A percentile compares a stretch with the other conserved stretches of the same genome.
Evolutionary conservation across 2,329 filamentous ascomycete species (phyloP).

Genomic region (Raffaelea arxii): DNA sequence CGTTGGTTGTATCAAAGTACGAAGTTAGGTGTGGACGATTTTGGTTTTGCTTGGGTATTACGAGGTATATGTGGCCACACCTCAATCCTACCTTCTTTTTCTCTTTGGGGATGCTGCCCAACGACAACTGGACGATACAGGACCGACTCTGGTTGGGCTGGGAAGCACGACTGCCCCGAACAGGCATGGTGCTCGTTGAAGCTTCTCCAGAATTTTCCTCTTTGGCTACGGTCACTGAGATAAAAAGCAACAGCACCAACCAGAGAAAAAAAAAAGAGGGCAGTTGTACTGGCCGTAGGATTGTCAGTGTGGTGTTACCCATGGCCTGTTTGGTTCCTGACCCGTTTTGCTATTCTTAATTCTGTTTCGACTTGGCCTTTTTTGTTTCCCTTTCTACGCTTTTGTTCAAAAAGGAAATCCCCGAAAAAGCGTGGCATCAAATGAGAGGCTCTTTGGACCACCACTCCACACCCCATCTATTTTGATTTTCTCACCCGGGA

Average conservation of each 20-base stretch:
- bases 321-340: background rate
- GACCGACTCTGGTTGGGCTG: background rate
- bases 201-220: background rate
- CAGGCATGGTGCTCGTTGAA: background rate
- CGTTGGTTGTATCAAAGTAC: too few species aligned
- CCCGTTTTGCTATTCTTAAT: background rate
- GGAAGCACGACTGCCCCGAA: background rate
- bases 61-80: too few species aligned
- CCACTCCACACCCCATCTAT: too few species aligned
- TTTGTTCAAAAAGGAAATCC: too few species aligned
- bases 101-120: background rate
- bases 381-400: background rate
- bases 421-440: background rate
- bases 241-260: background rate
- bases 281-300: too few species aligned
- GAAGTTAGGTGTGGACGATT: too few species aligned
- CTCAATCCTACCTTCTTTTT: background rate
- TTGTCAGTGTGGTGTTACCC: background rate
- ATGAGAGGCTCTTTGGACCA: background rate
- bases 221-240: background rate
- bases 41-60: too few species aligned
- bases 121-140: background rate
- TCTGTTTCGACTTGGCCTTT: background rate
- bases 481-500: too few species aligned
- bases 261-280: background rate